phyloP scores from a whole-genome alignment of 805 yeast species.

The Wickerhamomyces queroliae region DNA sequence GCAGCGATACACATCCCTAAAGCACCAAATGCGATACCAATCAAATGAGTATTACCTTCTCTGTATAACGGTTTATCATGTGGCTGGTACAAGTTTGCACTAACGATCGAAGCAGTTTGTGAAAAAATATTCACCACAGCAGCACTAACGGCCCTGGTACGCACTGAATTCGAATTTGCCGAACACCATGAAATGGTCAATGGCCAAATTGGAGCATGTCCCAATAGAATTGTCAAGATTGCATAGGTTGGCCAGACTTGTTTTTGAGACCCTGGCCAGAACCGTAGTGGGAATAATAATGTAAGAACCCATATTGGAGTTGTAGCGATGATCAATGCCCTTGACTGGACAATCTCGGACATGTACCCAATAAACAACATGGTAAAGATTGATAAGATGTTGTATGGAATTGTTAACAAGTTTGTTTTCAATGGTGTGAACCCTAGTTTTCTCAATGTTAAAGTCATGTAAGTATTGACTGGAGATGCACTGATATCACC shows the following conservation, averaged over 20 bases:
- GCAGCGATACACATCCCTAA: slow-evolving; percentile 22
- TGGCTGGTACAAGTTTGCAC: slow-evolving; percentile 48
- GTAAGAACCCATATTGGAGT: slow-evolving; percentile 28
- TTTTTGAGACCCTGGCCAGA: slow-evolving; percentile 27
- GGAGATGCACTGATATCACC: slow-evolving; percentile 29
- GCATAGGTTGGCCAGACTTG: slow-evolving; percentile 28
- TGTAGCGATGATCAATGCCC: slow-evolving; percentile 20
- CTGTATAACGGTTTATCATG: slow-evolving; percentile 54
- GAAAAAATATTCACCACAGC: slow-evolving; percentile 58
- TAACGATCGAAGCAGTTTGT: slow-evolving; percentile 49
- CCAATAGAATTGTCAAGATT: slow-evolving; percentile 17
- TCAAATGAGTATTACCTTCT: slow-evolving; percentile 43
- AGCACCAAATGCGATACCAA: slow-evolving; percentile 26
- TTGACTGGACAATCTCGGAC: slow-evolving; percentile 28
- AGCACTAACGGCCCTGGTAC: slow-evolving; percentile 54
- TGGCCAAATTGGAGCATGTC: background rate
- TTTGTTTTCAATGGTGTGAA: slow-evolving; percentile 45
- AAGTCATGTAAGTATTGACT: slow-evolving; percentile 35
- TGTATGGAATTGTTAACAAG: slow-evolving; percentile 43
- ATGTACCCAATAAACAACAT: slow-evolving; percentile 30
- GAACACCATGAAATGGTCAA: slow-evolving; percentile 38
- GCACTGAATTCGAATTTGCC: slow-evolving; percentile 51
- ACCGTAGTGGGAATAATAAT: slow-evolving; percentile 25
- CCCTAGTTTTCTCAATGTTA: slow-evolving; percentile 40
- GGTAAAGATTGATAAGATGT: slow-evolving; percentile 29